A percentile compares a stretch with the other conserved stretches of the same genome.
phyloP scores from a whole-genome alignment of 352 stramenopile species.

The Pythium sp. region DNA sequence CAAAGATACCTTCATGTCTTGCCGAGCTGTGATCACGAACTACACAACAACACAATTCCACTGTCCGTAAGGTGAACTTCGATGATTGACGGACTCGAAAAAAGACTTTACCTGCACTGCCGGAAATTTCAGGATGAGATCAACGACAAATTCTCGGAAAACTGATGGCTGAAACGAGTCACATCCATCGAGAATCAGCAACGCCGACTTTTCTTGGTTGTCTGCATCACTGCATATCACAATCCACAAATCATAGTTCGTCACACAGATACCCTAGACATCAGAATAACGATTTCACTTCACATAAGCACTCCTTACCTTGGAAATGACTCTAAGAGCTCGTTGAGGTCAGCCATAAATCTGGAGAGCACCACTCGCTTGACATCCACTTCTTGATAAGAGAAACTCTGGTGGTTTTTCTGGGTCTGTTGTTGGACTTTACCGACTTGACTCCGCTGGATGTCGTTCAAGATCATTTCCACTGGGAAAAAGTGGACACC shows the following conservation, averaged over 20 bases:
- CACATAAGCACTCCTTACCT: slow-evolving; percentile 22
- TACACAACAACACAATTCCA: slow-evolving; percentile 6
- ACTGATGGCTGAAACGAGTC: slow-evolving; percentile 35
- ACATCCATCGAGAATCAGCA: slow-evolving; percentile 66
- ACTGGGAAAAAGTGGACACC: slow-evolving; percentile 61
- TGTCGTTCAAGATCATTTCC: slow-evolving; percentile 31
- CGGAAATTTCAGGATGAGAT: slow-evolving; percentile 34
- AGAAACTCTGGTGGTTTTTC: not conserved
- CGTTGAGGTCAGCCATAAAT: slow-evolving; percentile 28
- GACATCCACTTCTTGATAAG: not conserved
- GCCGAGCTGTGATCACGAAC: slow-evolving; percentile 36
- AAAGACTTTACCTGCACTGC: slow-evolving; percentile 38
- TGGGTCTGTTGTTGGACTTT: not conserved
- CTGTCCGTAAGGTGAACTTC: not conserved
- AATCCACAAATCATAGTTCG: not conserved
- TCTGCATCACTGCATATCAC: slow-evolving; percentile 5
- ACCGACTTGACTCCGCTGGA: slow-evolving; percentile 17
- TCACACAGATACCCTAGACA: not conserved
- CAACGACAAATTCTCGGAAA: slow-evolving; percentile 44
- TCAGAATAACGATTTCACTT: not conserved
- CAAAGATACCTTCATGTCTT: slow-evolving; percentile 26
- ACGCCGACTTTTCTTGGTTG: slow-evolving; percentile 20
- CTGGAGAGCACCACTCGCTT: slow-evolving; percentile 18
- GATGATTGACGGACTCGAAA: not conserved
- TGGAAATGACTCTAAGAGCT: slow-evolving; percentile 30